Percentiles rank a stretch among this genome's conserved stretches.
Conservation (phyloP, 495 filamentous ascomycete species). For the Penicillium argentinense region DNA sequence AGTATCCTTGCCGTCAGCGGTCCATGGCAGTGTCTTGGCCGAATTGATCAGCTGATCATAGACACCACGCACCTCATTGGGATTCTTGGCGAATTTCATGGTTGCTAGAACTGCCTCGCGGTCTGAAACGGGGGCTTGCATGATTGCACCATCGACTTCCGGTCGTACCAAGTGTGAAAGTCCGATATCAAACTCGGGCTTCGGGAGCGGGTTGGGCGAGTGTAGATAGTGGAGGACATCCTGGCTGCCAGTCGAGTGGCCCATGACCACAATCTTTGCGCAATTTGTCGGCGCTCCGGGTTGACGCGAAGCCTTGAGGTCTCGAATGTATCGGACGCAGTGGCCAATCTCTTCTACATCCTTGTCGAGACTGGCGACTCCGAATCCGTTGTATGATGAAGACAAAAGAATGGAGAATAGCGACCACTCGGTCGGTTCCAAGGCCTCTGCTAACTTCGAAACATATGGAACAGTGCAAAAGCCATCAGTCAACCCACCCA, state of each 20-base stretch:
- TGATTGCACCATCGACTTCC: slow-evolving; percentile 71
- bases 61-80: slow-evolving; percentile 30
- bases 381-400: slow-evolving; percentile 73
- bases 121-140: slow-evolving; percentile 82
- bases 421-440: slow-evolving; percentile 60
- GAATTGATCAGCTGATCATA: slow-evolving; percentile 52
- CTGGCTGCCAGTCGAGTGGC: slow-evolving; percentile 86
- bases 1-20: slow-evolving; percentile 51
- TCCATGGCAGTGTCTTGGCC: slow-evolving; percentile 43
- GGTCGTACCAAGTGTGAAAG: slow-evolving; percentile 33
- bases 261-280: slow-evolving; percentile 77
- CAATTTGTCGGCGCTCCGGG: slow-evolving; percentile 32
- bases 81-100: slow-evolving; percentile 18
- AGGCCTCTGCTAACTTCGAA: slow-evolving; percentile 47
- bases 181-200: slow-evolving; percentile 22
- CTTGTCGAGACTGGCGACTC: slow-evolving; percentile 60
- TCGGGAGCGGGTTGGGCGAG: slow-evolving; percentile 31
- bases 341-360: slow-evolving; percentile 74
- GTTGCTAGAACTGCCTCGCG: slow-evolving; percentile 58
- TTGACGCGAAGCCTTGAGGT: slow-evolving; percentile 26
- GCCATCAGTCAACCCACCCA: slow-evolving; percentile 82
- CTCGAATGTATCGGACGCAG: slow-evolving; percentile 69
- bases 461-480: slow-evolving; percentile 68
- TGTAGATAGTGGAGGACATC: slow-evolving; percentile 79
- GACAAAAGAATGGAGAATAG: slow-evolving; percentile 62